Evolutionary conservation across 176 grass and related monocot genomes (phyloP), one percentile per base, ranked within the genome.

Genomic region (Bonia amplexicaulis): DNA sequence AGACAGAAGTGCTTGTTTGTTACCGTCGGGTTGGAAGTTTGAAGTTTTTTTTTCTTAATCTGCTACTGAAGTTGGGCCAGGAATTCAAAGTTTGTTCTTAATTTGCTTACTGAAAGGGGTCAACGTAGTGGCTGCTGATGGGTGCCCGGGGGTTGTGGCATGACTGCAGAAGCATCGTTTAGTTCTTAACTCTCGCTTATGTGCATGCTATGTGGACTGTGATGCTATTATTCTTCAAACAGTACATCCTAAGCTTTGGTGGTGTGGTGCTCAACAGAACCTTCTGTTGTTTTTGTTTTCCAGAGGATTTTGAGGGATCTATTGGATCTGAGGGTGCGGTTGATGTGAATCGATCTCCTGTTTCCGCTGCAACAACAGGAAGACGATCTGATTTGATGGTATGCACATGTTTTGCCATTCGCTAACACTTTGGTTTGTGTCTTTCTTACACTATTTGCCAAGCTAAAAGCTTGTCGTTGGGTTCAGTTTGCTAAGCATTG

Each of bases 251-350:
- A 87, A 73, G 69, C 84, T 83, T 87, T 73, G 81, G 51, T 70
- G 33, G 64, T 42, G 47, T 84, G 77, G 85, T 88, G 84, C 88
- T 93, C 81, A 87, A 74, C 82, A 45, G 71, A 76, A 84, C 62
- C 81, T 91, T 91, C 64, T 85, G 52, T 89, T 87, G 69, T 84
- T 93, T 90, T 88, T 93, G 80, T 90, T 93, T 93, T 93, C 78
- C 88, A 93, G 91, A 90, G 60, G 54, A 64, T 64, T 48, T 68
- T 78, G 63, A 74, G 37, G 59, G 77, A 85, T 88, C 80, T 69
- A 64, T 88, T 90, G 42, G 85, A 90, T 74, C 82, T 77, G 69
- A 84, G 61, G 66, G 69, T 66, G 73, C 59, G 8, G n/a, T 85
- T 82, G 85, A 78, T 82, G 63, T 27, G 39, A 85, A 82, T 39